A percentile compares a stretch with the other conserved stretches of the same genome.
Evolutionary conservation across 139 green algal genomes (phyloP).

Genomic region (Coelastrella sp.): DNA sequence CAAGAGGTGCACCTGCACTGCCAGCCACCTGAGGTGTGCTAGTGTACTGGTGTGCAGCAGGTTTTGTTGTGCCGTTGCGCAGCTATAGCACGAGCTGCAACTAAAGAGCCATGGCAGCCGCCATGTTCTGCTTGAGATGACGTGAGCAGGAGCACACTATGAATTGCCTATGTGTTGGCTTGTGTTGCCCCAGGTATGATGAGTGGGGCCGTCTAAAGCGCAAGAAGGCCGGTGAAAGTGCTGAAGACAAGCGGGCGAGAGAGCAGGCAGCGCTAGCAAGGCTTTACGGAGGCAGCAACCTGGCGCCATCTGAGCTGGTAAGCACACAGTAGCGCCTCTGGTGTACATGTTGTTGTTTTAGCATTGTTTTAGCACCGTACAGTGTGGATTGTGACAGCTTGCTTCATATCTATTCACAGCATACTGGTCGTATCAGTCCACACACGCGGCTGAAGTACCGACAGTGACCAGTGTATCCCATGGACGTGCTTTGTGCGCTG

Average conservation of each 20-base stretch:
- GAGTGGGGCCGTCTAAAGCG: slow-evolving; percentile 87
- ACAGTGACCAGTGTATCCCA: too few relatives aligned
- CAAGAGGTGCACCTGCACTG: too few relatives aligned
- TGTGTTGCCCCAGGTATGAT: slow-evolving; percentile 72
- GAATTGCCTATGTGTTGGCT: background rate
- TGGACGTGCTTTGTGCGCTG: too few relatives aligned
- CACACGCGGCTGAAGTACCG: too few relatives aligned
- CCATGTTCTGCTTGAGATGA: background rate
- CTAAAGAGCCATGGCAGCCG: background rate
- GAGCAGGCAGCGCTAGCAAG: slow-evolving; percentile 82
- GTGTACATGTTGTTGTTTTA: background rate
- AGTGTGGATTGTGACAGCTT: too few relatives aligned
- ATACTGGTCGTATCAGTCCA: too few relatives aligned
- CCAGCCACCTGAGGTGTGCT: too few relatives aligned
- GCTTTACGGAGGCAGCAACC: slow-evolving; percentile 49
- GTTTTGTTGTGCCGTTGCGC: too few relatives aligned
- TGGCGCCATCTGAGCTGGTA: slow-evolving; percentile 38
- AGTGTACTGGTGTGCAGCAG: too few relatives aligned
- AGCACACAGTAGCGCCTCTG: background rate
- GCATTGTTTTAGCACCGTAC: background rate
- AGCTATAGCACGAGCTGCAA: too few relatives aligned
- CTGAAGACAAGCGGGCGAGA: slow-evolving; percentile 67
- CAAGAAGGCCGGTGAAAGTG: slow-evolving; percentile 58
- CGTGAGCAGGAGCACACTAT: background rate
- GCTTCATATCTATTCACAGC: too few relatives aligned